Evolutionary conservation across 2,329 filamentous ascomycete genomes (phyloP).

Genomic region (Aspergillus calidoustus): DNA sequence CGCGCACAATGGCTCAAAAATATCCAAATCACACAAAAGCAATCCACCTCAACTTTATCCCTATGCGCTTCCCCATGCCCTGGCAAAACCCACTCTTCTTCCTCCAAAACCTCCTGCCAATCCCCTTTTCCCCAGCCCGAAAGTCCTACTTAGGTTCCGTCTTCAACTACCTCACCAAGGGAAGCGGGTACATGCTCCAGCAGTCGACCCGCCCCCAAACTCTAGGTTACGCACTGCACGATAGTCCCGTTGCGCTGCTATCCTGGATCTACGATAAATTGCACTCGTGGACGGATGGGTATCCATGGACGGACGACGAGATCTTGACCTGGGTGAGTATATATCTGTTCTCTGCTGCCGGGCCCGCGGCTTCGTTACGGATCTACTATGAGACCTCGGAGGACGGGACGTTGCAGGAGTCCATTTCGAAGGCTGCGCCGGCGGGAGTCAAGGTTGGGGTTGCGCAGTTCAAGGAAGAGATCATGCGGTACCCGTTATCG

Average conservation of each 20-base stretch:
- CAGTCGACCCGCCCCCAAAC: conserved; percentile 75
- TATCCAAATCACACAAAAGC: conserved; percentile 64
- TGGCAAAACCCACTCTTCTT: conserved; percentile 61
- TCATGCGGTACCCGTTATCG: conserved; percentile 53
- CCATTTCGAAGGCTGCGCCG: conserved; percentile 48
- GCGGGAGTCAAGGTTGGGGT: conserved; percentile 57
- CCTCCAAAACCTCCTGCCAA: conserved; percentile 31
- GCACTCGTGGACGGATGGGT: conserved; percentile 74
- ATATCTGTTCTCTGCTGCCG: conserved; percentile 72
- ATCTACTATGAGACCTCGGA: conserved; percentile 72
- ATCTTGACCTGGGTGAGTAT: conserved; percentile 75
- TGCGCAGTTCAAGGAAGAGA: conserved; percentile 56
- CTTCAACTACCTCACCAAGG: conserved; percentile 29
- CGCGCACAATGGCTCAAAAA: conserved; percentile 62
- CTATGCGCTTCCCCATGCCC: conserved; percentile 54
- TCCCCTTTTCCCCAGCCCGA: conserved; percentile 36
- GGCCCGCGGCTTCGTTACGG: conserved; percentile 67
- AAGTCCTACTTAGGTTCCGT: conserved; percentile 29
- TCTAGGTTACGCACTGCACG: conserved; percentile 69
- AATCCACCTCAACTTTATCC: conserved; percentile 66
- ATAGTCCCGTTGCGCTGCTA: conserved; percentile 71
- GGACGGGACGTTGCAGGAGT: conserved; percentile 32
- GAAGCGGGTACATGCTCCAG: conserved; percentile 58
- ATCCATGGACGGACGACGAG: conserved; percentile 77
- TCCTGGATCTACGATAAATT: conserved; percentile 84